phyloP scores from a whole-genome alignment of 2,329 filamentous ascomycete species.

The Exophiala sp. region DNA sequence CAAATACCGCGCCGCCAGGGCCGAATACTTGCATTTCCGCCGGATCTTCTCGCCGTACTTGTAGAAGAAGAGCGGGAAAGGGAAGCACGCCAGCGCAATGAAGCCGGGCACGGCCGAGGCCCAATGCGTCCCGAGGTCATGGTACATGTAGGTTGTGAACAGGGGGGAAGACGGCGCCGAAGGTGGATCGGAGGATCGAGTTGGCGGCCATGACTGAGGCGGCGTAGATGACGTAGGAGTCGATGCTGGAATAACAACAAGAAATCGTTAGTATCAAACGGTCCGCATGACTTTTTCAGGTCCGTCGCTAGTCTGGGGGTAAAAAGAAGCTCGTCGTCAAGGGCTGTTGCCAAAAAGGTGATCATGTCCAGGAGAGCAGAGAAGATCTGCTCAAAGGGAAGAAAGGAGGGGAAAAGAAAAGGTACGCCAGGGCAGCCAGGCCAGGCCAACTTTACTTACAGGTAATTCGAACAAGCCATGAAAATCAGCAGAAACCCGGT shows the following conservation, averaged over 20 bases:
- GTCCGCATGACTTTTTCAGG: no score
- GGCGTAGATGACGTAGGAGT: constrained; percentile 41
- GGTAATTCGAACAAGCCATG: constrained; percentile 38
- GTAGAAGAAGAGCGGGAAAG: constrained; percentile 35
- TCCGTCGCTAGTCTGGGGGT: no score
- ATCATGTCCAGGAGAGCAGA: neutral
- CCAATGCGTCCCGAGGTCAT: constrained; percentile 44
- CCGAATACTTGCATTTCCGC: constrained; percentile 20
- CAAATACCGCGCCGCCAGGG: constrained; percentile 17
- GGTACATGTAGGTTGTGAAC: constrained; percentile 44
- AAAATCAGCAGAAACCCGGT: constrained; percentile 38
- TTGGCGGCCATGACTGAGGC: constrained; percentile 42
- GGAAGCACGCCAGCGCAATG: constrained; percentile 41
- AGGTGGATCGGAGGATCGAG: constrained; percentile 42
- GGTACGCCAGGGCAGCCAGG: no score
- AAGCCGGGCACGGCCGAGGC: constrained; percentile 43
- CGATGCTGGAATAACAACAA: no score
- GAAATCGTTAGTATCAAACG: no score
- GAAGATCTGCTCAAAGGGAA: neutral
- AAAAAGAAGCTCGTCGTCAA: no score
- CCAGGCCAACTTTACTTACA: constrained; percentile 25
- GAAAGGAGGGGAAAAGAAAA: neutral
- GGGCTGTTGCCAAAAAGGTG: no score
- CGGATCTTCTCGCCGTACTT: constrained; percentile 22
- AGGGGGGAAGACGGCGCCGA: constrained; percentile 45